These are phyloP conservation scores for Simmondsia chinensis DNA, from an alignment of 148 eudicot genomes.

Conservation along the genomic window DNA sequence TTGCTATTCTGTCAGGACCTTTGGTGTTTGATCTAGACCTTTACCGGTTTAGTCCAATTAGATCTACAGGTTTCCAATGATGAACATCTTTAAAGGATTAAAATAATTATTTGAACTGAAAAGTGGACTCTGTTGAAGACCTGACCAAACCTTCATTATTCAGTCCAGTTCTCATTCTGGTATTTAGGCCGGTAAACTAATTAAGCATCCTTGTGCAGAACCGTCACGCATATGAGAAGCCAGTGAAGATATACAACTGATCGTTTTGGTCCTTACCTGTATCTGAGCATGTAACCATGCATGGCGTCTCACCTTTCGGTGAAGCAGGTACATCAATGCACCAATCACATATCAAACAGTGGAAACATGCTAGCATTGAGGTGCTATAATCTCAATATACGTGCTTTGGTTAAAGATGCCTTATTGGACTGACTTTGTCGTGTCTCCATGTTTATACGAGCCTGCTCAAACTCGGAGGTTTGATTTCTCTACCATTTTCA, in stretches of 20 bases:
- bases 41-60: too few relatives aligned
- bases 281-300: neutral
- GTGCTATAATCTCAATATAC: too few relatives aligned
- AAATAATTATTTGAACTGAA: too few relatives aligned
- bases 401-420: too few relatives aligned
- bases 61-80: neutral
- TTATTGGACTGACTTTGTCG: neutral
- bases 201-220: constrained; percentile 46
- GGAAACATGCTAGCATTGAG: too few relatives aligned
- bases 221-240: constrained; percentile 82
- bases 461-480: constrained; percentile 1
- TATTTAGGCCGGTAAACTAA: neutral
- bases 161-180: neutral
- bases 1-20: too few relatives aligned
- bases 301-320: too few relatives aligned
- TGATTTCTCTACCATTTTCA: constrained; percentile 3
- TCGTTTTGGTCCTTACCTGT: too few relatives aligned
- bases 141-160: neutral
- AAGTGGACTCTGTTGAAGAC: too few relatives aligned
- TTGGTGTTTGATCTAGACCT: too few relatives aligned
- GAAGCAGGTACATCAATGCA: too few relatives aligned
- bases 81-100: neutral
- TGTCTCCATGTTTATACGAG: constrained; percentile 5
- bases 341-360: too few relatives aligned
- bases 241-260: constrained; percentile 86